Base-by-base conservation (phyloP, 2,329 filamentous ascomycete species). In the Cercospora canescens region DNA sequence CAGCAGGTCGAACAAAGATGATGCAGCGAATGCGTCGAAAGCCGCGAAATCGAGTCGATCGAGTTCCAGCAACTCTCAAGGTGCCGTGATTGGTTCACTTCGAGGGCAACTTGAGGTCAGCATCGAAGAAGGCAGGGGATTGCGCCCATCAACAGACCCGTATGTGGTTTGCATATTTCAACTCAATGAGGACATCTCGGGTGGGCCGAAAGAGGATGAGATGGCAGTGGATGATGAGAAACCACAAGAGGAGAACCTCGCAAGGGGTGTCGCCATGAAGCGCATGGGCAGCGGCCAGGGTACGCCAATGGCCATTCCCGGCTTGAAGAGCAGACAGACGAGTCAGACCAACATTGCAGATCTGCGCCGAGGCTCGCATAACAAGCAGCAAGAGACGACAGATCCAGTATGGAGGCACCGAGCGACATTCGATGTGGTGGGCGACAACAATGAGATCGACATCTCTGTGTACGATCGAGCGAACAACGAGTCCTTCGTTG, bases 91-190 rank as follows among this genome's bases (percentile, higher is more conserved):
- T 5, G 89, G 89, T 9, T 83, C 89, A 24, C 85, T 92, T 24
- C 94, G 92, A 78, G 95, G 95, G 65, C 97, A 95, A 79, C 84
- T 99, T 64, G 91, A 90, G 35, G 92, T 99, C 73, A 93, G 92
- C 76, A 95, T 99, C 62, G 85, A 89, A 59, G 93, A 97, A 78
- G 95, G 91, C 56, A 87, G 93, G 74, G 92, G 92, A 9, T 81
- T 99, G 60, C 87, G 91, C 67, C 92, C 89, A 65, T 93, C 93
- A 76, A 88, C 89, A 66, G 92, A 97, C 74, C 95, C 95, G 1
- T 99, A 99, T 75, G 92, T 97, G 60, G 93, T 99, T 11, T 96
- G 92, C 66, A 94, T 97, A 28, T 99, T 98, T 76, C 95, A 99
- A 78, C 91, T 93, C 78, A 97, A 94, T 76, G 95, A 99, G 79